These are phyloP conservation scores for Synchytrium microbalum DNA, from an alignment of 371 early-diverging fungal genomes.

Conservation along the genomic window DNA sequence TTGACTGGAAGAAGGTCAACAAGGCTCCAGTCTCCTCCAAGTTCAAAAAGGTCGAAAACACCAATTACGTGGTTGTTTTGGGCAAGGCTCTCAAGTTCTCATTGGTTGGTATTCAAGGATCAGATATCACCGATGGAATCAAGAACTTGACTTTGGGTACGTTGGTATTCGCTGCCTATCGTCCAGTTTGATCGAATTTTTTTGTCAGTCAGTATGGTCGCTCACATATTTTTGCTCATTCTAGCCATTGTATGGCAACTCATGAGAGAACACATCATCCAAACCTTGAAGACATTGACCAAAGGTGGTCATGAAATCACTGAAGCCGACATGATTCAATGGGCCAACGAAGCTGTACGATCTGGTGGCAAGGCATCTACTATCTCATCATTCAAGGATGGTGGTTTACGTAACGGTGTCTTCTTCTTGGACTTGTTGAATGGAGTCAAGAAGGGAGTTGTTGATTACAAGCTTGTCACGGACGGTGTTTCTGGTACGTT, in stretches of 20 bases:
- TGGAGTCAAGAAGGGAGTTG: slow-evolving; percentile 81
- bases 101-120: slow-evolving; percentile 90
- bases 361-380: slow-evolving; percentile 56
- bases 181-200: not conserved
- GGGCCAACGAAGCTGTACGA: slow-evolving; percentile 83
- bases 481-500: slow-evolving; percentile 43
- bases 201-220: no score
- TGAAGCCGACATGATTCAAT: slow-evolving; percentile 82
- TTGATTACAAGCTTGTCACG: slow-evolving; percentile 81
- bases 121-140: slow-evolving; percentile 86
- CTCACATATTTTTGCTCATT: no score
- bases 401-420: slow-evolving; percentile 61
- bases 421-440: slow-evolving; percentile 89
- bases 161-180: not conserved
- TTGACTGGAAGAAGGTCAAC: slow-evolving; percentile 86
- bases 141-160: slow-evolving; percentile 74
- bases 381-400: slow-evolving; percentile 79
- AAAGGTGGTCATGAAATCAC: slow-evolving; percentile 71
- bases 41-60: slow-evolving; percentile 95
- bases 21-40: slow-evolving; percentile 56
- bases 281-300: slow-evolving; percentile 77
- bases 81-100: slow-evolving; percentile 82
- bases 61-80: slow-evolving; percentile 80
- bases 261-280: slow-evolving; percentile 93
- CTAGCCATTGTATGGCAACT: slow-evolving; percentile 84